Percentiles rank a stretch among this genome's conserved stretches.
Evolutionary conservation across 1,139 yeast species (phyloP).

Genomic region (Kluyveromyces sp.): DNA sequence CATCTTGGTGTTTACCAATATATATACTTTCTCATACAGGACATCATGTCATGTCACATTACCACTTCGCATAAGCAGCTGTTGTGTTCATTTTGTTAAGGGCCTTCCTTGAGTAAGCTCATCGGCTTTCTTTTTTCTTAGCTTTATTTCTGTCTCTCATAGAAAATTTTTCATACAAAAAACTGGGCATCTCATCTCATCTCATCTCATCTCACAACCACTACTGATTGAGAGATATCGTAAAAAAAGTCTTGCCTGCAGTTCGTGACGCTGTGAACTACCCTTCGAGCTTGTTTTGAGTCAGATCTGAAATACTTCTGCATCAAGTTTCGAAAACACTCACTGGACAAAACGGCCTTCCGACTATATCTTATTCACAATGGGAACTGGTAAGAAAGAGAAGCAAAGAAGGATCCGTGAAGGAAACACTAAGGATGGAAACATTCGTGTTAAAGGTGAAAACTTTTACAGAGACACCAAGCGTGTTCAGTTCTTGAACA

Average conservation of each 20-base stretch:
- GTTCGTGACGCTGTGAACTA: no score
- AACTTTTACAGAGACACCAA: conserved; percentile 94
- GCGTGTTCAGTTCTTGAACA: conserved; percentile 79
- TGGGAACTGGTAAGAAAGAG: conserved; percentile 95
- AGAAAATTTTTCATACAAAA: background rate
- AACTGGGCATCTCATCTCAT: conserved; percentile 17
- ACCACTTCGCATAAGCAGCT: no score
- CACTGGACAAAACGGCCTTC: background rate
- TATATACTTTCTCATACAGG: conserved; percentile 5
- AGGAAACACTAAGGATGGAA: conserved; percentile 78
- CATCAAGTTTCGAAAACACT: conserved; percentile 1
- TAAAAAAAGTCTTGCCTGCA: no score
- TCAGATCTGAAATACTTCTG: no score
- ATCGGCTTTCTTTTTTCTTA: background rate
- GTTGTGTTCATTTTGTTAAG: no score
- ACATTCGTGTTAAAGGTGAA: conserved; percentile 91
- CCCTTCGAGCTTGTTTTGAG: no score
- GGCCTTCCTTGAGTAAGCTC: no score
- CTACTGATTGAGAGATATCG: background rate
- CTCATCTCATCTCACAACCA: conserved; percentile 11
- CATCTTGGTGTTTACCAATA: conserved; percentile 1
- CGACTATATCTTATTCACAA: conserved; percentile 25
- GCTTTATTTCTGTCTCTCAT: background rate
- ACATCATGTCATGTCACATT: no score
- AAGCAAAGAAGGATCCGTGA: conserved; percentile 78